Percentiles rank a stretch among this genome's conserved stretches.
phyloP scores from a whole-genome alignment of 768 basidiomycete species.

The Mrakia frigida region DNA sequence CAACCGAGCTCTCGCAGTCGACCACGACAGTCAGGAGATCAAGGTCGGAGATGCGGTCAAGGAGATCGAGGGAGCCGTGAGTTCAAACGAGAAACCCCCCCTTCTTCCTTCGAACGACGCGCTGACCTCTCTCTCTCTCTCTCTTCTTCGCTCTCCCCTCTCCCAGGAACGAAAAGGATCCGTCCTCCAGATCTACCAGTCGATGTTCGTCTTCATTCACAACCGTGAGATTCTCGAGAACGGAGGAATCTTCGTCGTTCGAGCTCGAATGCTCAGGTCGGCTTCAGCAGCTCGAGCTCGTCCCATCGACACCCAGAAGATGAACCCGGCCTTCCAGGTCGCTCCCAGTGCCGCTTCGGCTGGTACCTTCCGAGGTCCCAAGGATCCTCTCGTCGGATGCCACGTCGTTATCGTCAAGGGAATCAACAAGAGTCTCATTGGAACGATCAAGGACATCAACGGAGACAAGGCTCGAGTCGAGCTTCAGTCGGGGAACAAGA shows the following conservation, averaged over 20 bases:
- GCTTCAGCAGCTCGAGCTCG: conserved; percentile 75
- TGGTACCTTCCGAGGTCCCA: conserved; percentile 61
- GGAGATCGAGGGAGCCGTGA: conserved; percentile 80
- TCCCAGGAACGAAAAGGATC: conserved; percentile 72
- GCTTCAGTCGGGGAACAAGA: conserved; percentile 78
- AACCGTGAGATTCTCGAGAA: conserved; percentile 87
- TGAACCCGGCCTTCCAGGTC: conserved; percentile 60
- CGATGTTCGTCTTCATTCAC: conserved; percentile 87
- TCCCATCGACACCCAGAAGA: conserved; percentile 73
- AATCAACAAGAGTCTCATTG: conserved; percentile 81
- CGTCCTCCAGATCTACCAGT: conserved; percentile 89
- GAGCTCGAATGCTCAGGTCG: conserved; percentile 73
- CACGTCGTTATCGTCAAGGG: conserved; percentile 78
- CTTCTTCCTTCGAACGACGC: neutral
- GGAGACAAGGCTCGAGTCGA: conserved; percentile 82
- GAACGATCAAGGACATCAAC: conserved; percentile 91
- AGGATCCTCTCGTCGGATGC: conserved; percentile 75
- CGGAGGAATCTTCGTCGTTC: conserved; percentile 78
- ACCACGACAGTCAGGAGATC: conserved; percentile 81
- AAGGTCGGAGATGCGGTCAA: conserved; percentile 85
- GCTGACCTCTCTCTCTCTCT: conserved; percentile 25
- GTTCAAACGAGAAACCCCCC: conserved; percentile 35
- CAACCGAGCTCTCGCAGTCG: conserved; percentile 74
- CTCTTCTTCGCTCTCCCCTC: neutral
- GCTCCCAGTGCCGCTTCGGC: conserved; percentile 37